Evolutionary conservation across 1,139 yeast genomes (phyloP).

Genomic region (Insectozyma bohioensis): DNA sequence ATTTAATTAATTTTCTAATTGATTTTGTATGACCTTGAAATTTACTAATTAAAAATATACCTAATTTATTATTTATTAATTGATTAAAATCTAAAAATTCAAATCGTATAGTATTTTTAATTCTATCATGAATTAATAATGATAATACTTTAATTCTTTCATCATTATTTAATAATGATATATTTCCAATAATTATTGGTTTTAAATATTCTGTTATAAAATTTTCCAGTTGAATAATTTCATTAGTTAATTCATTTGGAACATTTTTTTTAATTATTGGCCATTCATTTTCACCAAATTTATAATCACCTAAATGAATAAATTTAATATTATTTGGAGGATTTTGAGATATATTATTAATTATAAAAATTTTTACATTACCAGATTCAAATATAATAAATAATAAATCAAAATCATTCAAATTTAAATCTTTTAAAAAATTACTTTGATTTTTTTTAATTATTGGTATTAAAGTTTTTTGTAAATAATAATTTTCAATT

Average conservation of each 20-base stretch:
- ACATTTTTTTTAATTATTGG: constrained; percentile 12
- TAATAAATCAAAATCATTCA: constrained; percentile 49
- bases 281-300: constrained; percentile 17
- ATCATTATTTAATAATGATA: constrained; percentile 18
- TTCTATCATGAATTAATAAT: constrained; percentile 38
- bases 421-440: constrained; percentile 14
- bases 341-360: constrained; percentile 51
- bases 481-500: constrained; percentile 53
- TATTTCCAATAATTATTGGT: constrained; percentile 28
- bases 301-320: constrained; percentile 15
- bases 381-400: constrained; percentile 50
- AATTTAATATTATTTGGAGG: constrained; percentile 44
- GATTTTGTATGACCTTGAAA: constrained; percentile 88
- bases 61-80: constrained; percentile 10
- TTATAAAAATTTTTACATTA: constrained; percentile 43
- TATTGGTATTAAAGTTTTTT: constrained; percentile 20
- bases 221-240: constrained; percentile 15
- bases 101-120: constrained; percentile 36
- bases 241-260: constrained; percentile 6
- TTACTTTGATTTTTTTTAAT: constrained; percentile 2
- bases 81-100: constrained; percentile 21
- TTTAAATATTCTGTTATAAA: constrained; percentile 17
- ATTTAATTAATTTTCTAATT: constrained; percentile 62
- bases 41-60: constrained; percentile 35
- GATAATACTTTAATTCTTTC: constrained; percentile 17